phyloP scores from a whole-genome alignment of 2,329 filamentous ascomycete genomes.

The Ilyonectria sp. region DNA sequence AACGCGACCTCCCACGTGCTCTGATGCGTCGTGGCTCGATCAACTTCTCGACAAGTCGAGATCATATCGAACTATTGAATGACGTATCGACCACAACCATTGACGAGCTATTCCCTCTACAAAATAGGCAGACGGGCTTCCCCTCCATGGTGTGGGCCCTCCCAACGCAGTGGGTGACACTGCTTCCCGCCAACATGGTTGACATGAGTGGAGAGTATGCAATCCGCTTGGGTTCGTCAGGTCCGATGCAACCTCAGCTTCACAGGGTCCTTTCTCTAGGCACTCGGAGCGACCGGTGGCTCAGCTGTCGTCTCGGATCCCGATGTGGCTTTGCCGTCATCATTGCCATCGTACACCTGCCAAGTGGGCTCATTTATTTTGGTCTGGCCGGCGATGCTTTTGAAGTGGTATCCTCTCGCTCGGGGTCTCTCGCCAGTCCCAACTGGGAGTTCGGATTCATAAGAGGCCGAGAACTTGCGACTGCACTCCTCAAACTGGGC shows the following conservation, averaged over 20 bases:
- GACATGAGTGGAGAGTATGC: conserved; percentile 35
- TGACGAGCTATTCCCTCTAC: conserved; percentile 1
- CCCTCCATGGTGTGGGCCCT: conserved; percentile 36
- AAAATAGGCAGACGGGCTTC: conserved; percentile 4
- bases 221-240: conserved; percentile 63
- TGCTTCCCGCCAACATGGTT: conserved; percentile 31
- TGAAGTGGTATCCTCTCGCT: conserved; percentile 86
- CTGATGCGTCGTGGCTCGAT: background rate
- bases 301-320: conserved; percentile 35
- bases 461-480: conserved; percentile 64
- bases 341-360: conserved; percentile 64
- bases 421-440: conserved; percentile 85
- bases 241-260: conserved; percentile 63
- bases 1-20: conserved; percentile 1
- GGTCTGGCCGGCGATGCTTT: conserved; percentile 75
- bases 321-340: conserved; percentile 32
- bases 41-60: background rate
- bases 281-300: conserved; percentile 35
- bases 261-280: conserved; percentile 64
- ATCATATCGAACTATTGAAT: background rate
- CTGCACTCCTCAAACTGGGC: conserved; percentile 71
- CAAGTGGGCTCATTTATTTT: conserved; percentile 80
- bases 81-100: background rate
- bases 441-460: conserved; percentile 80
- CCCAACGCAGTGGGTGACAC: conserved; percentile 29